A percentile compares a stretch with the other conserved stretches of the same genome.
These are phyloP conservation scores for Eustoma russellianum DNA, from an alignment of 257 asterid species.

Conservation along the genomic window DNA sequence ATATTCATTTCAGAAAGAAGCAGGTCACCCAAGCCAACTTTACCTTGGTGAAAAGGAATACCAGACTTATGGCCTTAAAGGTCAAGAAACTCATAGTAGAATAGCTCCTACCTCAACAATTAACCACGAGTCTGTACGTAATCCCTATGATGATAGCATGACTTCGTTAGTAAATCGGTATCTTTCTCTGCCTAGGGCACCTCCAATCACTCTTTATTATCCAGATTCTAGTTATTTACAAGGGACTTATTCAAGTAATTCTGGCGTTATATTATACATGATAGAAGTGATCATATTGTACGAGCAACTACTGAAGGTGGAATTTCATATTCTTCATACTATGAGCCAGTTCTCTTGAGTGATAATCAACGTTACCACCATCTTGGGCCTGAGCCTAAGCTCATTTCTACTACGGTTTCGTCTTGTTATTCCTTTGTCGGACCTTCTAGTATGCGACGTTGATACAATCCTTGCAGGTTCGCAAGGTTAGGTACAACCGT, in stretches of 20 bases:
- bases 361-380: slow-evolving; percentile 14
- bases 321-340: slow-evolving; percentile 20
- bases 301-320: slow-evolving; percentile 20
- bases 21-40: slow-evolving; percentile 15
- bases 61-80: slow-evolving; percentile 48
- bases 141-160: slow-evolving; percentile 62
- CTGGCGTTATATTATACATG: slow-evolving; percentile 12
- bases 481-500: too few species aligned
- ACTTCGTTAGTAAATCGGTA: slow-evolving; percentile 58
- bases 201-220: slow-evolving; percentile 19
- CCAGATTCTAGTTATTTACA: not conserved
- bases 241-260: slow-evolving; percentile 21
- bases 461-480: slow-evolving; percentile 15
- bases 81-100: slow-evolving; percentile 16
- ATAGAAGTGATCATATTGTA: slow-evolving; percentile 14
- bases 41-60: slow-evolving; percentile 49
- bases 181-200: slow-evolving; percentile 33
- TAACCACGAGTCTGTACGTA: too few species aligned
- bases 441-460: slow-evolving; percentile 31
- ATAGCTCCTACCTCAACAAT: slow-evolving; percentile 17
- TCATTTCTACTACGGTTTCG: slow-evolving; percentile 38
- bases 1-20: slow-evolving; percentile 15
- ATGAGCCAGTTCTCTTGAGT: slow-evolving; percentile 24
- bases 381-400: slow-evolving; percentile 19
- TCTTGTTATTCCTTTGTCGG: slow-evolving; percentile 57